Evolutionary conservation across 768 basidiomycete genomes (phyloP), one percentile per base, ranked within the genome.

Genomic region (Termitomyces sp.): DNA sequence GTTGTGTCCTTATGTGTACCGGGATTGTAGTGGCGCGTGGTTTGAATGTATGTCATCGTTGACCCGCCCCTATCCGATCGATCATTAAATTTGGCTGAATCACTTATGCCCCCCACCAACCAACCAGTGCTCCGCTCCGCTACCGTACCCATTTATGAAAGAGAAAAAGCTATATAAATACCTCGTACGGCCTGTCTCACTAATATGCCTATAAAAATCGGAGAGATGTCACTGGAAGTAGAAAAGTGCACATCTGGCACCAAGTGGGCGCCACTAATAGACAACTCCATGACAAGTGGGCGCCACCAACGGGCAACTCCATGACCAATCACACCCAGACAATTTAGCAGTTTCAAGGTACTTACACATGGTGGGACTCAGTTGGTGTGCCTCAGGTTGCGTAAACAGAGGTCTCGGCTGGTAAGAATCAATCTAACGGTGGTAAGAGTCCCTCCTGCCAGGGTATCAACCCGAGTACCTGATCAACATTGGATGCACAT

Each of bases 11-110:
- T 57, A 51, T 24, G 49, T 43, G 42, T 13, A 26, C 26, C 50
- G 56, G 56, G 36, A 39, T 57, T 34, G 42, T 26, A 46, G 56
- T 57, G 56, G 50, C 49, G 50, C 39, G 56, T 44, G 49, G 49
- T 34, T n/a, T 18, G 32, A 46, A 51, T 36, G 26, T 52, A 57
- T 52, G 42, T 57, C 56, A 52, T 44, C 24, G 32, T 43, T n/a
- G 42, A 57, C 39, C 47, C 46, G 55, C 24, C 22, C 32, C 42
- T 57, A 41, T 31, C 26, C 34, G 56, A 57, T 49, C 46, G 49
- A 51, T 44, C 32, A 41, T 43, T 44, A 10, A 37, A 51, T 41
- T 41, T 20, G 29, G n/a, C 7, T 46, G 14, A 46, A 46, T 46
- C 44, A 46, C 13, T 16, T 42, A 31, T 2, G 2, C 14, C 46